Evolutionary conservation across 1,284 basidiomycete species (phyloP).

Genomic region (Gomphus sp.): DNA sequence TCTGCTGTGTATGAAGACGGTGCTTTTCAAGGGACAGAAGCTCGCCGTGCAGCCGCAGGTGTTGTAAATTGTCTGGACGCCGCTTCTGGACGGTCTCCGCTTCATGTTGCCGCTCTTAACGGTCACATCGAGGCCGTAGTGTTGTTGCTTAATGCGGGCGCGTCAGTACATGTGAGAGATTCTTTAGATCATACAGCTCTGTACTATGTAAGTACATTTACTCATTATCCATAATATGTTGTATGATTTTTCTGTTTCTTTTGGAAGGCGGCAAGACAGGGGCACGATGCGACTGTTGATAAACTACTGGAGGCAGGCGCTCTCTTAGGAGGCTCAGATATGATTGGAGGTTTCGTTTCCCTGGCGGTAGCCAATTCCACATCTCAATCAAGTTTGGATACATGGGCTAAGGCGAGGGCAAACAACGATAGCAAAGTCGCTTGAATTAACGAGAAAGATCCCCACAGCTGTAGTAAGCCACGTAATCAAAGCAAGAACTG

Average conservation of each 20-base stretch:
- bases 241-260: neutral
- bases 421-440: neutral
- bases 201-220: conserved; percentile 51
- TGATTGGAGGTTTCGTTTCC: conserved; percentile 42
- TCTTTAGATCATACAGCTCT: conserved; percentile 72
- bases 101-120: conserved; percentile 75
- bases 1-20: conserved; percentile 15
- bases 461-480: neutral
- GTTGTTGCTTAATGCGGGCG: conserved; percentile 65
- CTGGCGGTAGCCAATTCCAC: neutral
- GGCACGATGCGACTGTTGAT: conserved; percentile 52
- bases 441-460: neutral
- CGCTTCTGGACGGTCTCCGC: conserved; percentile 62
- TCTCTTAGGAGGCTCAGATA: conserved; percentile 55
- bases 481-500: neutral
- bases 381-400: neutral
- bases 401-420: conserved; percentile 6
- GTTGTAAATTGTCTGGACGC: conserved; percentile 62
- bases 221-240: neutral
- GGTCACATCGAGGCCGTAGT: conserved; percentile 49
- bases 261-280: conserved; percentile 57
- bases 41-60: conserved; percentile 42
- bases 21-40: conserved; percentile 13
- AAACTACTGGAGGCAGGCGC: conserved; percentile 69
- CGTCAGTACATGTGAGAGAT: conserved; percentile 81